These are phyloP conservation scores for Dryadomyces quercivorus DNA, from an alignment of 2,329 filamentous ascomycete genomes.

Conservation along the genomic window DNA sequence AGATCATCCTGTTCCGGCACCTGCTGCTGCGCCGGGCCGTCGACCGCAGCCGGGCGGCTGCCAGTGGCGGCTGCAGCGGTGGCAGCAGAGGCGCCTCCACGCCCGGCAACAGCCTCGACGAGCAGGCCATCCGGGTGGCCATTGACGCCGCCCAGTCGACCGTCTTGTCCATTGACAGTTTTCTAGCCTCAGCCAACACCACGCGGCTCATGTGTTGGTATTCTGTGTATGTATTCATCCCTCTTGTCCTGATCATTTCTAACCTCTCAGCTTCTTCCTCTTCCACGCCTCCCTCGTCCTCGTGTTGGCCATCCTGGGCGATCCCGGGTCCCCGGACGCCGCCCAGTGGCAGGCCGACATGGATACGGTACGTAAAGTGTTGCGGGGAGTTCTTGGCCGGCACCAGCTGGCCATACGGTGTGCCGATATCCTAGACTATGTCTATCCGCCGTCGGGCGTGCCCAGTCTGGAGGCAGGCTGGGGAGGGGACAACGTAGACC, in stretches of 20 bases:
- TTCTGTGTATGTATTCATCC: background rate
- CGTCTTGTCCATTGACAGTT: background rate
- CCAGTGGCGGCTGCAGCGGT: no score
- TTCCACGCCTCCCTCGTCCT: slow-evolving; percentile 5
- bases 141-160: background rate
- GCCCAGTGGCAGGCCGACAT: background rate
- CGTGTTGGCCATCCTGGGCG: slow-evolving; percentile 2
- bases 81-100: no score
- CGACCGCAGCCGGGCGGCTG: background rate
- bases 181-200: background rate
- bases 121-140: slow-evolving; percentile 1
- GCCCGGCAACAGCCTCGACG: background rate
- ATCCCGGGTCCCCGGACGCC: background rate
- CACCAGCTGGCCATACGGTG: slow-evolving; percentile 1
- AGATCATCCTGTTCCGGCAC: slow-evolving; percentile 6
- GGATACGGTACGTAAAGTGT: background rate
- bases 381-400: background rate
- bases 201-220: slow-evolving; percentile 2
- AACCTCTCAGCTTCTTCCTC: background rate
- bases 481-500: background rate
- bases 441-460: background rate
- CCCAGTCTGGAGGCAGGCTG: background rate
- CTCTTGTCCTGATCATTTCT: background rate
- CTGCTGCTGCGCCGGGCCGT: slow-evolving; percentile 1
- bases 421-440: slow-evolving; percentile 3